Conservation (phyloP, 306 rosid species). For the Rubus parviflorus region DNA sequence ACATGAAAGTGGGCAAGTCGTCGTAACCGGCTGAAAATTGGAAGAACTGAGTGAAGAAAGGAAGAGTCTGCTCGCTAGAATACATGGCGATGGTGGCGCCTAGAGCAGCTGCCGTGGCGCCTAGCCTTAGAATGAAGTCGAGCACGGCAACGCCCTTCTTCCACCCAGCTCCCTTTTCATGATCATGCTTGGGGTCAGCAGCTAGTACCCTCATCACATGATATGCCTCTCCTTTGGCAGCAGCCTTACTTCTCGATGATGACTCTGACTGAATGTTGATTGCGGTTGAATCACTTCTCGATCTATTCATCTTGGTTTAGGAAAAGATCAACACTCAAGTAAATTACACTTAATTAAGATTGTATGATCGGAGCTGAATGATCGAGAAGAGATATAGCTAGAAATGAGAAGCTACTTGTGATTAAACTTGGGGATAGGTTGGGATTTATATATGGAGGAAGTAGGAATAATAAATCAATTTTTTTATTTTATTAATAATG, state of each 20-base stretch:
- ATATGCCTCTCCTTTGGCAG: constrained; percentile 40
- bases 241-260: constrained; percentile 29
- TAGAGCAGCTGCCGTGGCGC: constrained; percentile 46
- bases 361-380: not conserved
- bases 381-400: not conserved
- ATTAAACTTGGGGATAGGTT: not conserved
- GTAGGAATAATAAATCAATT: not conserved
- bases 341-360: not conserved
- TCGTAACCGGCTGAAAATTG: constrained; percentile 65
- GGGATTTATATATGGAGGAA: constrained; percentile 1
- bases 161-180: constrained; percentile 40
- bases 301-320: constrained; percentile 33
- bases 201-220: constrained; percentile 11
- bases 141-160: constrained; percentile 58
- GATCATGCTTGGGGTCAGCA: constrained; percentile 18
- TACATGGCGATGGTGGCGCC: constrained; percentile 60
- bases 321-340: not conserved
- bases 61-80: constrained; percentile 46
- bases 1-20: constrained; percentile 54
- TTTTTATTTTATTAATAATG: not conserved
- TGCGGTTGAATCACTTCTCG: constrained; percentile 24
- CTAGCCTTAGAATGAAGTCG: constrained; percentile 60
- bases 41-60: constrained; percentile 76
- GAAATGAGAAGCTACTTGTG: not conserved
- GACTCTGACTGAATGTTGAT: constrained; percentile 40